Conservation (phyloP, 345 rosid species). For the Mercurialis annua region DNA sequence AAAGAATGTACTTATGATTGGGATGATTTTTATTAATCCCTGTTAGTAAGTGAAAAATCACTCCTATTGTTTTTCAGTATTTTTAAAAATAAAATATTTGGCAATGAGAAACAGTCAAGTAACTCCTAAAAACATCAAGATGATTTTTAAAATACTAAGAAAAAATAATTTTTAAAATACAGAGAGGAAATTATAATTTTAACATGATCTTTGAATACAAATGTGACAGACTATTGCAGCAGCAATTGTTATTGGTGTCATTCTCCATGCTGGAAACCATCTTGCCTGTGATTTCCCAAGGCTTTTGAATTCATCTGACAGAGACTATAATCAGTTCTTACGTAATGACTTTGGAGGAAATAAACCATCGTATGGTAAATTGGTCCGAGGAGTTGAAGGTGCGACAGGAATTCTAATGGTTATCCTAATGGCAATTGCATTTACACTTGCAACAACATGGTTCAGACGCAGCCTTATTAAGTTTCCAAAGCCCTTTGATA, state of each 20-base stretch:
- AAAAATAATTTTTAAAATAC: too few species aligned
- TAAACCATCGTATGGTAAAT: slow-evolving; percentile 62
- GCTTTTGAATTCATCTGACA: slow-evolving; percentile 39
- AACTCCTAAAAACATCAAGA: too few species aligned
- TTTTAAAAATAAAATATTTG: too few species aligned
- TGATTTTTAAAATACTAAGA: too few species aligned
- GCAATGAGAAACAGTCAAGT: too few species aligned
- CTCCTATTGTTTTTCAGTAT: too few species aligned
- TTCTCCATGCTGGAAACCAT: slow-evolving; percentile 80
- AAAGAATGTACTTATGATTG: too few species aligned
- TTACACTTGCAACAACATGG: slow-evolving; percentile 75
- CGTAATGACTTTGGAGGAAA: slow-evolving; percentile 47
- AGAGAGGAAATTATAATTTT: too few species aligned
- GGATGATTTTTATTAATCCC: too few species aligned
- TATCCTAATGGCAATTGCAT: slow-evolving; percentile 68
- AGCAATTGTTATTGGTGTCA: slow-evolving; percentile 74
- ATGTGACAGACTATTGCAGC: slow-evolving; percentile 78
- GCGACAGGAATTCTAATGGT: slow-evolving; percentile 83
- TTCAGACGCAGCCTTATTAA: slow-evolving; percentile 69
- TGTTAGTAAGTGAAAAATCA: too few species aligned
- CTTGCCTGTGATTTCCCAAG: slow-evolving; percentile 89
- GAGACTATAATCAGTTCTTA: slow-evolving; percentile 27
- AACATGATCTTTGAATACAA: too few species aligned
- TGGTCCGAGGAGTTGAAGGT: slow-evolving; percentile 64
- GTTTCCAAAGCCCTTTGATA: slow-evolving; percentile 85